Conservation (phyloP, 2,329 filamentous ascomycete genomes). For the Calonectria pseudoturangicola region DNA sequence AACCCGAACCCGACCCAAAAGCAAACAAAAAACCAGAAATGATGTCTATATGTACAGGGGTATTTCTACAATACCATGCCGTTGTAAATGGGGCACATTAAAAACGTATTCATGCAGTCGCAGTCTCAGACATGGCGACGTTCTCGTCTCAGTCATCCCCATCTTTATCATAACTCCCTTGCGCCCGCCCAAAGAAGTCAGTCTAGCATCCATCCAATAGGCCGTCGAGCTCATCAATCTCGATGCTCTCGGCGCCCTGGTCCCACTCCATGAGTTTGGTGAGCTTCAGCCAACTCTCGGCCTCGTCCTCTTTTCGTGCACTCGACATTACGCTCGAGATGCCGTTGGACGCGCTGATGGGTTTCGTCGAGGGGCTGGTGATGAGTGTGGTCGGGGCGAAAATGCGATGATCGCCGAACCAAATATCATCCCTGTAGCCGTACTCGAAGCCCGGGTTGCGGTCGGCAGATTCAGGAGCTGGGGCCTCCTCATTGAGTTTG, state of each 20-base stretch:
- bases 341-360: conserved; percentile 51
- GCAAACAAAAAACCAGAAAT: conserved; percentile 26
- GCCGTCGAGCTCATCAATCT: conserved; percentile 93
- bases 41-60: conserved; percentile 57
- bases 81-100: conserved; percentile 50
- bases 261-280: conserved; percentile 73
- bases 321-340: conserved; percentile 51
- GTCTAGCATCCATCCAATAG: conserved; percentile 84
- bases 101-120: conserved; percentile 51
- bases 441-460: conserved; percentile 58
- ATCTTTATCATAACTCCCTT: conserved; percentile 42
- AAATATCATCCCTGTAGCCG: conserved; percentile 68
- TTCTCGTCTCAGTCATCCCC: conserved; percentile 50
- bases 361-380: conserved; percentile 73
- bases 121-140: conserved; percentile 52
- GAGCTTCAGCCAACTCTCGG: conserved; percentile 64
- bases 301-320: conserved; percentile 62
- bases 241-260: conserved; percentile 89
- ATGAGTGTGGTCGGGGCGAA: conserved; percentile 65
- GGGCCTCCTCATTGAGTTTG: conserved; percentile 70
- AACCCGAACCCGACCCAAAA: conserved; percentile 46
- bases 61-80: conserved; percentile 53
- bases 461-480: conserved; percentile 56
- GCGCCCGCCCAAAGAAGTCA: conserved; percentile 46
- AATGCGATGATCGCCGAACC: conserved; percentile 70